Base-by-base conservation (phyloP, 495 filamentous ascomycete genomes). In the Clavariopsis aquatica region DNA sequence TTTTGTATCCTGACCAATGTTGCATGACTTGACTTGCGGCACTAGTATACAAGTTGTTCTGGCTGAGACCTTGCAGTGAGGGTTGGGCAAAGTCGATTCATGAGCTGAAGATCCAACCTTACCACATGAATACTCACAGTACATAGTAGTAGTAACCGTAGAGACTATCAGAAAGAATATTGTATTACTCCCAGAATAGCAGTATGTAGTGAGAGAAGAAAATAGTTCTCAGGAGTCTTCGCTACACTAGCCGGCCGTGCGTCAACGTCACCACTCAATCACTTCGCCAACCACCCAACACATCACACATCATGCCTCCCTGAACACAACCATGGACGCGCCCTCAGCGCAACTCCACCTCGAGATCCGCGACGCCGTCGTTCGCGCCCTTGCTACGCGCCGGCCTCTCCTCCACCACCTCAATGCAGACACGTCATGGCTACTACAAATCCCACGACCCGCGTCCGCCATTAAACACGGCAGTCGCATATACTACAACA, bases 391-490 rank as follows among this genome's bases (percentile, higher is more conserved):
- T n/a, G 64, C 29, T 57, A 71, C 46, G 23, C 74, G 72, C 17
- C 75, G 80, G 22, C 82, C 83, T 0, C 65, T 83, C 15, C 72
- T 86, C 15, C 80, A 82, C 17, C 84, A 85, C 63, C 74, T 85
- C 12, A 86, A 85, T 61, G 83, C 80, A 23, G 83, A 86, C 71
- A 84, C 83, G 17, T 79, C 75, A 15, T 85, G 83, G 83, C 73
- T 85, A 2, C 66, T 85, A 22, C 81, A 82, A 57, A 70, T 85
- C 7, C 84, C 83, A 1, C 77, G 77, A 47, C 81, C 82, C 5
- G 58, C 69, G 1, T 62, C 66, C 15, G 70, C 67, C 17, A 49
- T 65, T 43, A 49, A 68, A 51, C 54, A 70, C 24, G 69, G 65
- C n/a, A 71, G 67, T 23, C 71, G 69, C 26, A 57, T 71, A 27